Base-by-base conservation (phyloP, 306 rosid genomes). In the Cicer pinnatifidum region DNA sequence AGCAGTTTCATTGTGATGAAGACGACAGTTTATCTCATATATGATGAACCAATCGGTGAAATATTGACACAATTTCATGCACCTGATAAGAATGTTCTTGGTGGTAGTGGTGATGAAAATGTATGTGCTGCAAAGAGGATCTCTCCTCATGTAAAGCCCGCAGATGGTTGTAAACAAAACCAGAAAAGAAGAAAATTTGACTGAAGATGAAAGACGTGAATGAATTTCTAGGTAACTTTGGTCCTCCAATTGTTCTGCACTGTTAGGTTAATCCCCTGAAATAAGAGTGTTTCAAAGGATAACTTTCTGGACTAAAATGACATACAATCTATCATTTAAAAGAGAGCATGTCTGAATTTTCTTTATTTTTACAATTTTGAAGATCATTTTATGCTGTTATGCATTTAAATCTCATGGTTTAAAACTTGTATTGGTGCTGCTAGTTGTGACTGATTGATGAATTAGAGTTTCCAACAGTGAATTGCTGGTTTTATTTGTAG, bases 1-100 rank as follows among this genome's bases (percentile, higher is more conserved):
- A 20, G 40, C 7, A 7, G 5, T 13, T 11, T 77, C 51, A 19
- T 0, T 66, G 70, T 58, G 63, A 68, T 9, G 44, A 46, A 68
- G 63, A 58, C 75, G 8, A 5, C 62, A 37, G 1, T 58, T 68
- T 68, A 77, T 70, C 72, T 78, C 13, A 8, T 61, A n/a, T 78
- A 60, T 58, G 53, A 63, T 16, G 45, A 59, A 40, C 15, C 35
- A 37, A 2, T 38, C 4, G 11, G 23, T 0, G n/a, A 20, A 46
- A 38, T 17, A 48, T 0, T 3, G 19, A 13, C 61, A 5, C 64
- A 12, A 6, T 58, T 6, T 4, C 13, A 17, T 39, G 65, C 50
- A 41, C 11, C 40, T 23, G 10, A 51, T 13, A 3, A 61, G n/a
- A 62, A 13, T 50, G 40, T 3, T 9, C 8, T 13, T 39, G 41